These are phyloP conservation scores for Debaryomyces sp. DNA, from an alignment of 1,139 yeast genomes.

Conservation along the genomic window DNA sequence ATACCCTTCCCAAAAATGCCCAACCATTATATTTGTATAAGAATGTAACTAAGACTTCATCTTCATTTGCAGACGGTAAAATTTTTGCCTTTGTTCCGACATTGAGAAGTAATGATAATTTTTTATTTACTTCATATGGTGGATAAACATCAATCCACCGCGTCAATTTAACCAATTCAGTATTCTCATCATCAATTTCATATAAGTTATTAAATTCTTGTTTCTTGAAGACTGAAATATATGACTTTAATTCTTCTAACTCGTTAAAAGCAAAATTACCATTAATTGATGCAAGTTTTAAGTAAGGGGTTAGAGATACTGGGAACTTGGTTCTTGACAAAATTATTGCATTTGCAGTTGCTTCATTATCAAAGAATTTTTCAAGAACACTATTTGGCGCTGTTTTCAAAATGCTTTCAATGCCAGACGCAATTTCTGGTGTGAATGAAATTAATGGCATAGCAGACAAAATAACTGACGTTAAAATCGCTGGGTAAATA, in stretches of 20 bases:
- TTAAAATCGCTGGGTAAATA: slow-evolving; percentile 58
- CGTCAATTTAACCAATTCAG: slow-evolving; percentile 51
- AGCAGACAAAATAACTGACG: slow-evolving; percentile 60
- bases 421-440: slow-evolving; percentile 53
- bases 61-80: slow-evolving; percentile 48
- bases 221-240: slow-evolving; percentile 49
- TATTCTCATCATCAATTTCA: slow-evolving; percentile 53
- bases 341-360: slow-evolving; percentile 57
- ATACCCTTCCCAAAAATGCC: slow-evolving; percentile 77
- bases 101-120: slow-evolving; percentile 45
- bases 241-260: slow-evolving; percentile 60
- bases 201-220: slow-evolving; percentile 40
- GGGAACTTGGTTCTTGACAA: slow-evolving; percentile 78
- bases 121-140: slow-evolving; percentile 51
- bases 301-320: slow-evolving; percentile 60
- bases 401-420: slow-evolving; percentile 51
- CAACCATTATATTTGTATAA: slow-evolving; percentile 80
- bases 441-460: slow-evolving; percentile 66
- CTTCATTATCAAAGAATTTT: slow-evolving; percentile 57
- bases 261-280: slow-evolving; percentile 69
- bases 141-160: slow-evolving; percentile 47
- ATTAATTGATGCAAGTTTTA: slow-evolving; percentile 63
- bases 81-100: slow-evolving; percentile 73
- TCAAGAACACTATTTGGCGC: slow-evolving; percentile 62
- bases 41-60: slow-evolving; percentile 65